Base-by-base conservation (phyloP, 2,329 filamentous ascomycete species). In the Neurospora crassa region DNA sequence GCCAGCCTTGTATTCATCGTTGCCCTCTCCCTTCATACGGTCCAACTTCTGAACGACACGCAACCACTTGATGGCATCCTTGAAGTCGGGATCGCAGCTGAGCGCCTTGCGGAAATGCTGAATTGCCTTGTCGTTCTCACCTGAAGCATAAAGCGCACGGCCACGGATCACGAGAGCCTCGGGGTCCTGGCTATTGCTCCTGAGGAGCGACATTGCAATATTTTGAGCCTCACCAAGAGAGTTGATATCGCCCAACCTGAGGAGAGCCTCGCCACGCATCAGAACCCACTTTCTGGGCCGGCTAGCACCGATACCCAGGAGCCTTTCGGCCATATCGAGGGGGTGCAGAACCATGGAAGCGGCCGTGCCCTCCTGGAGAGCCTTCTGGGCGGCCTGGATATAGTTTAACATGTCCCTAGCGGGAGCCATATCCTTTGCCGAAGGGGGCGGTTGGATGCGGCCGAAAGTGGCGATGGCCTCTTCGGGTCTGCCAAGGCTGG, bases 241-340 rank as follows among this genome's bases (percentile, higher is more conserved):
- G 81, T 97, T 97, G 72, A 90, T 88, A 73, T 92, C 94, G 72
- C 92, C 93, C 90, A 98, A 96, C 83, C 94, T 95, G 73, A 99
- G 83, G 78, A 96, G 92, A 11, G 95, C 95, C 82, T 97, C 93
- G 72, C 93, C 95, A 43, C 93, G 90, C 90, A 99, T 91, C 73
- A 98, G 84, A 79, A 92, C 92, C 96, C 96, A 99, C 82, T 96
- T 96, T 79, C 95, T 89, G 45, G 96, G 96, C 82, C 91, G 92
- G 76, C 87, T 85, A 29, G 93, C 93, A n/a, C 89, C 88, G 12
- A 84, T 77, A 12, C 93, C 94, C 5, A 99, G 87, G 3, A 90
- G 87, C 78, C 91, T 90, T 79, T 96, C 93, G 10, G 96, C 96
- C 82, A 96, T 91, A 77, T 98, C 94, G 53, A 99, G 87, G 11